Percentiles rank a stretch among this genome's conserved stretches.
Conservation (phyloP, 208 protist genomes). For the Histomonas meleagridis region DNA sequence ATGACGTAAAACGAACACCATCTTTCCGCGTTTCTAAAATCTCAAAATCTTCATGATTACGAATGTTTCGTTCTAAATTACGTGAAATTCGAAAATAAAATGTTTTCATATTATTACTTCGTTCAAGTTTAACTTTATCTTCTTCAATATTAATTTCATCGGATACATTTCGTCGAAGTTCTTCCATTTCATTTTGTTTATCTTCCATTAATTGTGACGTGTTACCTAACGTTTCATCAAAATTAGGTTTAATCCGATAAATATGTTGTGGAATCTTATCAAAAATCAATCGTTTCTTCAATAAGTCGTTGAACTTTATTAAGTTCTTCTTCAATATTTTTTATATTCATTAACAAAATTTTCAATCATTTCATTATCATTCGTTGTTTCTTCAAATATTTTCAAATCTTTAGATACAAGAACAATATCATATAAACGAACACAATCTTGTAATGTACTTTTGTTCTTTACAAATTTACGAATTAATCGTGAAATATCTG, state of each 20-base stretch:
- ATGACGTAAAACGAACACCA: conserved; percentile 15
- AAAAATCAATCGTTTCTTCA: conserved; percentile 34
- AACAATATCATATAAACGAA: background rate
- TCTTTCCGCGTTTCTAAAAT: conserved; percentile 28
- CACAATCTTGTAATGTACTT: background rate
- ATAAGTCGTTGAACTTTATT: background rate
- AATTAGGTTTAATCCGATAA: background rate
- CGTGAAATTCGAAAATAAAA: background rate
- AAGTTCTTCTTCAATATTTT: background rate
- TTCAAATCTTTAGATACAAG: background rate
- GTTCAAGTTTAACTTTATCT: background rate
- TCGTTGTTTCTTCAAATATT: background rate
- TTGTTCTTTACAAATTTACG: background rate
- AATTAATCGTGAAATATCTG: background rate
- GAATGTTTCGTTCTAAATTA: background rate
- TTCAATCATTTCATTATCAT: background rate
- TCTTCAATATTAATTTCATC: background rate
- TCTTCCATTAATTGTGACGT: background rate
- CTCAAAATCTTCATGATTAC: background rate
- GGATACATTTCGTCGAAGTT: background rate
- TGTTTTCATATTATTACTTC: background rate
- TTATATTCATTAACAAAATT: background rate
- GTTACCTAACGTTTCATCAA: background rate
- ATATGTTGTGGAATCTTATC: background rate
- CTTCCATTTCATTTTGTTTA: background rate